Evolutionary conservation across 768 basidiomycete species (phyloP).

Genomic region (Mycena amicta): DNA sequence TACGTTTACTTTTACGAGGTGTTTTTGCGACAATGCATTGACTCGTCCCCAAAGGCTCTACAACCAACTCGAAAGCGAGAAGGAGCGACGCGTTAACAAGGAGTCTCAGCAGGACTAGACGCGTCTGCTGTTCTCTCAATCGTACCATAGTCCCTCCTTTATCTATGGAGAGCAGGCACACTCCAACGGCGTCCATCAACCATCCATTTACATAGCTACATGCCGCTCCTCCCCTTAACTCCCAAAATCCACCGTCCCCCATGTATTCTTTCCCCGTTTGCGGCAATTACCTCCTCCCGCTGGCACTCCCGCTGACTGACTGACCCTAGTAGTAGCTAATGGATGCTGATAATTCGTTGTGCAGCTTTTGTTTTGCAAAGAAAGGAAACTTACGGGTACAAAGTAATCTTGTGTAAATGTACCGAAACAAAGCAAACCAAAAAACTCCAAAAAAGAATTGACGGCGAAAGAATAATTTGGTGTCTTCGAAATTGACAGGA

Average conservation of each 20-base stretch:
- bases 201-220: conserved; percentile 17
- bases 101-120: conserved; percentile 76
- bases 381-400: conserved; percentile 16
- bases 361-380: conserved; percentile 21
- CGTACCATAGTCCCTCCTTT: conserved; percentile 16
- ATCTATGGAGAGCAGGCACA: conserved; percentile 3
- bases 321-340: conserved; percentile 24
- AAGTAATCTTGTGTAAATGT: conserved; percentile 20
- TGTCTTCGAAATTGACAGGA: not conserved
- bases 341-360: conserved; percentile 22
- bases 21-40: too few relatives aligned
- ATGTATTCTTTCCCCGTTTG: conserved; percentile 11
- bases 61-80: conserved; percentile 95
- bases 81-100: conserved; percentile 87
- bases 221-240: conserved; percentile 10
- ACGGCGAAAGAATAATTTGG: not conserved
- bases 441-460: conserved; percentile 3
- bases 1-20: not conserved
- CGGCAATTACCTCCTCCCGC: conserved; percentile 6
- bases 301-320: conserved; percentile 13
- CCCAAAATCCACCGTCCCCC: conserved; percentile 12
- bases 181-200: conserved; percentile 1
- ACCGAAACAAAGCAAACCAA: not conserved
- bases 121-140: conserved; percentile 3
- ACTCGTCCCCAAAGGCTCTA: too few relatives aligned